A percentile compares a stretch with the other conserved stretches of the same genome.
phyloP scores from a whole-genome alignment of 2,329 filamentous ascomycete species.

The Alternaria arbusti region DNA sequence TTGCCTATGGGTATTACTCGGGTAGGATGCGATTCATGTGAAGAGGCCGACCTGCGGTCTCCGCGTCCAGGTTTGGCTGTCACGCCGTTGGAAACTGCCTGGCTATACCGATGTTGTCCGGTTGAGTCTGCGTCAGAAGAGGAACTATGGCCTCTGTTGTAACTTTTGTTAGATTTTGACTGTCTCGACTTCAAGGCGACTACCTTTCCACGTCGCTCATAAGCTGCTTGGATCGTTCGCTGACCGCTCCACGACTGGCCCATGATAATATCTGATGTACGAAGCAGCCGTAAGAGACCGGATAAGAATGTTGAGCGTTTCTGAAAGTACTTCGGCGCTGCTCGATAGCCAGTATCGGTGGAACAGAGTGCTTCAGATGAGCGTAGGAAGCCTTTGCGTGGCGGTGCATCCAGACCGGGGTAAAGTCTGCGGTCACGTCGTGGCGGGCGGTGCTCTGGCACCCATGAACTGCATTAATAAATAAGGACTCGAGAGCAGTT shows the following conservation, averaged over 20 bases:
- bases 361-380: background rate
- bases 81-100: background rate
- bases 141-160: background rate
- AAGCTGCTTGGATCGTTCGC: background rate
- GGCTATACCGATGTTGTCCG: background rate
- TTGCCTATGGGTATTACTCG: background rate
- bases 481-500: background rate
- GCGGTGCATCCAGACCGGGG: background rate
- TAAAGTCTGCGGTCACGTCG: background rate
- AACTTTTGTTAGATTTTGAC: background rate
- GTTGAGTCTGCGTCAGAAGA: background rate
- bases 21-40: background rate
- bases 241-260: slow-evolving; percentile 12
- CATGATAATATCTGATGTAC: background rate
- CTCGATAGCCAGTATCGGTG: background rate
- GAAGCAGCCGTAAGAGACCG: no score
- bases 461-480: background rate
- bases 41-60: background rate
- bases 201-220: background rate
- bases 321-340: background rate
- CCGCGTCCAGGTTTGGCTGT: background rate
- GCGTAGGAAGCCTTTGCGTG: background rate
- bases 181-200: background rate
- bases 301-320: background rate
- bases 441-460: background rate